Conservation (phyloP, 345 rosid species). For the Eutrema yunnanense region DNA sequence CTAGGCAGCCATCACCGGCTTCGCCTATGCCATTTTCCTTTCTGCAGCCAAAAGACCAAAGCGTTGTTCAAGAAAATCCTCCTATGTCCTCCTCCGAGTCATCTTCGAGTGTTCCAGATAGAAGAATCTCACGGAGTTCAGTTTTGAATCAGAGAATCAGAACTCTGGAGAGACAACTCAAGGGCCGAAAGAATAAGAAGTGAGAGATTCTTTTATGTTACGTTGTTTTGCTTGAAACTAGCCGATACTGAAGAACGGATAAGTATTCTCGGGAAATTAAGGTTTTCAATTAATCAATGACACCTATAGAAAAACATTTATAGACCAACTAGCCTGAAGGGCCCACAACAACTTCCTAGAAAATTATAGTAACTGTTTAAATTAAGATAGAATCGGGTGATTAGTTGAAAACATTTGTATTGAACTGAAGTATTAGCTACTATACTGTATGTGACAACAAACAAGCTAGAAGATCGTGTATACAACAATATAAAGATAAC, state of each 20-base stretch:
- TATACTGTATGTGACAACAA: background rate
- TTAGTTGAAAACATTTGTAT: background rate
- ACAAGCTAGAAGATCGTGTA: background rate
- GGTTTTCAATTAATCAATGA: background rate
- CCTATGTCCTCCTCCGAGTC: constrained; percentile 13
- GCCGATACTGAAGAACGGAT: background rate
- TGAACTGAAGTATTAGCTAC: background rate
- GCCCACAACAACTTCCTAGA: background rate
- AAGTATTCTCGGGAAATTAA: background rate
- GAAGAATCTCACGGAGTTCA: constrained; percentile 35
- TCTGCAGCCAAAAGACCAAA: constrained; percentile 17
- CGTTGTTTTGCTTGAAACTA: constrained; percentile 1
- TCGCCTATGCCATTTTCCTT: constrained; percentile 31
- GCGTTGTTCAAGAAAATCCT: constrained; percentile 8
- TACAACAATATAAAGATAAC: background rate
- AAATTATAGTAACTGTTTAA: no score
- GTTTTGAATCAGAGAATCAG: constrained; percentile 37
- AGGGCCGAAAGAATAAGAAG: constrained; percentile 28
- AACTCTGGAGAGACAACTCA: constrained; percentile 35
- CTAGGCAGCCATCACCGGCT: constrained; percentile 10
- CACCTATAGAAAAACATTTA: background rate
- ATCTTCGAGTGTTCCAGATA: constrained; percentile 19
- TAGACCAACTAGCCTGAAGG: background rate
- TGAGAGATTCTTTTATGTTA: constrained; percentile 14
- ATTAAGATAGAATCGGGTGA: background rate